phyloP scores from a whole-genome alignment of 2,329 filamentous ascomycete species.

The Colletotrichum somersetense region DNA sequence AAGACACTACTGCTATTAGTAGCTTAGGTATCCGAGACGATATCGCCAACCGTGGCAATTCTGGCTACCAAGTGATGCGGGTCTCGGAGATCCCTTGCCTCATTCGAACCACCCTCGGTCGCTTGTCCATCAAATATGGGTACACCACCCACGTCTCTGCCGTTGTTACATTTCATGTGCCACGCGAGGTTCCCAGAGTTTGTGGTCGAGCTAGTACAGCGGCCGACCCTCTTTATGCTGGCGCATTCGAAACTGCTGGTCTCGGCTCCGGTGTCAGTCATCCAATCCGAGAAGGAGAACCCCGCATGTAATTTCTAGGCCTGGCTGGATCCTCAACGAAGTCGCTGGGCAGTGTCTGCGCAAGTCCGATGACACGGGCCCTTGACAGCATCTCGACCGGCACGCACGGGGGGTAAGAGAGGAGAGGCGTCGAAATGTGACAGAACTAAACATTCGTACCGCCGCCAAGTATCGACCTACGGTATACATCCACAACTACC shows the following conservation, averaged over 20 bases:
- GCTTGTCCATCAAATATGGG: neutral
- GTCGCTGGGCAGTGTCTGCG: slow-evolving; percentile 15
- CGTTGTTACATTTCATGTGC: slow-evolving; percentile 36
- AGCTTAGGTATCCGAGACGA: slow-evolving; percentile 17
- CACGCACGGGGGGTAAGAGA: neutral
- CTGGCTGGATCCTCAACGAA: slow-evolving; percentile 27
- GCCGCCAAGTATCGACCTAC: slow-evolving; percentile 39
- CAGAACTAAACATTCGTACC: slow-evolving; percentile 16
- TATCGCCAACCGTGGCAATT: neutral
- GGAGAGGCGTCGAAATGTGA: slow-evolving; percentile 23
- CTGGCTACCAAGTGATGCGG: neutral
- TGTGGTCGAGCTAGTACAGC: neutral
- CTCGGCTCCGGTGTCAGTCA: slow-evolving; percentile 27
- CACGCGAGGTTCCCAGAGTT: slow-evolving; percentile 16
- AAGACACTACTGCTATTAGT: neutral
- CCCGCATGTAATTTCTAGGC: slow-evolving; percentile 35
- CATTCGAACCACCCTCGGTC: slow-evolving; percentile 14
- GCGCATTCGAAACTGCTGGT: slow-evolving; percentile 21
- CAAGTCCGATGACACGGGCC: slow-evolving; percentile 25
- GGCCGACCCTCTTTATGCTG: slow-evolving; percentile 3
- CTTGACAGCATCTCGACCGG: slow-evolving; percentile 4
- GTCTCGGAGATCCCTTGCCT: slow-evolving; percentile 18
- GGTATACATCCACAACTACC: slow-evolving; percentile 34
- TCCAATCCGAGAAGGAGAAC: slow-evolving; percentile 34
- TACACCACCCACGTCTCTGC: slow-evolving; percentile 28